Percentiles rank a stretch among this genome's conserved stretches.
Conservation (phyloP, 2,329 filamentous ascomycete genomes). For the Cryphonectria japonica region DNA sequence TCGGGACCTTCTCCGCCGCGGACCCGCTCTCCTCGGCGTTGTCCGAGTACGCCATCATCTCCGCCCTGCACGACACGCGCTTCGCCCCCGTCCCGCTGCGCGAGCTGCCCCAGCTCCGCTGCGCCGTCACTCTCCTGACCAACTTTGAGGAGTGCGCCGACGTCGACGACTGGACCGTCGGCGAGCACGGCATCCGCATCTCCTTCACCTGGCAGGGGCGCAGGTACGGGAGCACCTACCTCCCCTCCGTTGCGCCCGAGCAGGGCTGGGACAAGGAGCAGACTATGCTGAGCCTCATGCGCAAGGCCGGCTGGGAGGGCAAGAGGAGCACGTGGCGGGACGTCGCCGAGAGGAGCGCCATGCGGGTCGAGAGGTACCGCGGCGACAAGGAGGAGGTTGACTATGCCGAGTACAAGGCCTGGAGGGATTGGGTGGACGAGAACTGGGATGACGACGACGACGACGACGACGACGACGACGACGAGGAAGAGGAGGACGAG, state of each 20-base stretch:
- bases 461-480: neutral
- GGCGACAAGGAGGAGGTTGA: constrained; percentile 74
- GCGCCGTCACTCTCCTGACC: constrained; percentile 79
- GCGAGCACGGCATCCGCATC: constrained; percentile 84
- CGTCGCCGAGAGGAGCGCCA: constrained; percentile 54
- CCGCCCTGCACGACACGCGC: constrained; percentile 67
- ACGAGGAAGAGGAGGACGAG: neutral
- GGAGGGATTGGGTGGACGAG: constrained; percentile 72
- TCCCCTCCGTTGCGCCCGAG: constrained; percentile 88
- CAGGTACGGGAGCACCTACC: constrained; percentile 83
- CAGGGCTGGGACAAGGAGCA: constrained; percentile 96
- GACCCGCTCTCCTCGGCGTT: constrained; percentile 75
- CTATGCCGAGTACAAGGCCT: constrained; percentile 77
- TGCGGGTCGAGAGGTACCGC: constrained; percentile 83
- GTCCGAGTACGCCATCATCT: constrained; percentile 79
- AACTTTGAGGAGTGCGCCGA: constrained; percentile 78
- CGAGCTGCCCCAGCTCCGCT: constrained; percentile 64
- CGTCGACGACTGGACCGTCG: constrained; percentile 83
- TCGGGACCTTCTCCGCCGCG: constrained; percentile 82
- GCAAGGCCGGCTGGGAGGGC: constrained; percentile 91
- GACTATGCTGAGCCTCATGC: constrained; percentile 85
- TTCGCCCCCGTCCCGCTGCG: constrained; percentile 58
- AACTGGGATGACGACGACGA: constrained; percentile 26
- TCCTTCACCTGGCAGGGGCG: constrained; percentile 75
- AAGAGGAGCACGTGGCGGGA: constrained; percentile 79